Evolutionary conservation across 169 alveolate species (phyloP).

Genomic region (Plasmodium vivax): DNA sequence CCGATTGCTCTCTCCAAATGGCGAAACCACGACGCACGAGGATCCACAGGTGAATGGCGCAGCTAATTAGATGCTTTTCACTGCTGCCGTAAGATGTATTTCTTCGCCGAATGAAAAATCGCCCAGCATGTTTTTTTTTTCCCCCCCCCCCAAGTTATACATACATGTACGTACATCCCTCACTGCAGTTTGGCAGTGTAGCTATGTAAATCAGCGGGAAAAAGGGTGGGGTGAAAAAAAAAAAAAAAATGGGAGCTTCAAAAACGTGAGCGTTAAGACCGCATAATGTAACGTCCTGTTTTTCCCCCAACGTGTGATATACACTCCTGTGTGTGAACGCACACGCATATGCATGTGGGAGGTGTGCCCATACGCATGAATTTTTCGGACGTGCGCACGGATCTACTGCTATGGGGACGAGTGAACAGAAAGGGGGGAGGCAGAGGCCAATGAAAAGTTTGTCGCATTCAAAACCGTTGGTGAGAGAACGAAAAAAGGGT

Average conservation of each 20-base stretch:
- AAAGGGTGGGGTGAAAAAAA: not conserved
- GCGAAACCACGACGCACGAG: slow-evolving; percentile 14
- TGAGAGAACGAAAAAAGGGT: not conserved
- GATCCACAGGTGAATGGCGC: not conserved
- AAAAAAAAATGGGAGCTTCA: not conserved
- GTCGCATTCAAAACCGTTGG: not conserved
- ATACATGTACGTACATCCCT: not conserved
- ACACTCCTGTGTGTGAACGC: not conserved
- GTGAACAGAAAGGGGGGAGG: slow-evolving; percentile 1
- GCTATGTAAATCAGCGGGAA: not conserved
- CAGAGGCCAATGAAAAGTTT: not conserved
- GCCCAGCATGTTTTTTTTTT: not conserved
- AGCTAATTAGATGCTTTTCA: not conserved
- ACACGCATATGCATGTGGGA: not conserved
- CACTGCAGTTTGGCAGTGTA: not conserved
- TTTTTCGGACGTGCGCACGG: not conserved
- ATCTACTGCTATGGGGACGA: not conserved
- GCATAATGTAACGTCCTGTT: not conserved
- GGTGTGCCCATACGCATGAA: not conserved
- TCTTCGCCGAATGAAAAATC: not conserved
- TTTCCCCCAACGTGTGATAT: not conserved
- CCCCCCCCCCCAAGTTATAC: not conserved
- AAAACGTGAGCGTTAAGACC: not conserved
- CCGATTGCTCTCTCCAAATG: not conserved
- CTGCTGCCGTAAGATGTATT: not conserved